Percentiles rank a stretch among this genome's conserved stretches.
phyloP scores from a whole-genome alignment of 169 alveolate genomes.

The Eimeria brunetti region DNA sequence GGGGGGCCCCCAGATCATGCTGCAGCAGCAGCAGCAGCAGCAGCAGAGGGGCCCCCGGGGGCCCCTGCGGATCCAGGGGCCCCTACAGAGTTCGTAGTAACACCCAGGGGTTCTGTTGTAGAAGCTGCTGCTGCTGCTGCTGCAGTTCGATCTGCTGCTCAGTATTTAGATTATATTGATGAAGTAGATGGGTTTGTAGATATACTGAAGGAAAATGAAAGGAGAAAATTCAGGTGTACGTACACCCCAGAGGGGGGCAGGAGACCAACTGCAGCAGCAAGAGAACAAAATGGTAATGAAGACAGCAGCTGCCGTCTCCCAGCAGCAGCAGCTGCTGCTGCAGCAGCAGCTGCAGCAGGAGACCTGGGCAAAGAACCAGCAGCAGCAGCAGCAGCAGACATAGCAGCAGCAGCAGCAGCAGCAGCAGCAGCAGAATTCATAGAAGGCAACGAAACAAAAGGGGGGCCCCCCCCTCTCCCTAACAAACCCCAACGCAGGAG shows the following conservation, averaged over 20 bases:
- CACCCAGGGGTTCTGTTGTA: constrained; percentile 8
- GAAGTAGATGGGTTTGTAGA: constrained; percentile 37
- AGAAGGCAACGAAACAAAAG: background rate
- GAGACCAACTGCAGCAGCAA: background rate
- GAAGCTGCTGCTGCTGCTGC: background rate
- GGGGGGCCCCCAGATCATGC: background rate
- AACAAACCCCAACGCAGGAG: background rate
- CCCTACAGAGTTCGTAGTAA: background rate
- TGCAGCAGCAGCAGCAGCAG: too few species aligned
- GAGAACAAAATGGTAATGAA: background rate
- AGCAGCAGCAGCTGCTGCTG: constrained; percentile 1
- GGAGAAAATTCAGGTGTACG: background rate
- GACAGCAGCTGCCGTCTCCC: background rate
- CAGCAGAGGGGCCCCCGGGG: constrained; percentile 12
- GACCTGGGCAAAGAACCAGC: background rate
- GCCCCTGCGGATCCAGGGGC: constrained; percentile 1
- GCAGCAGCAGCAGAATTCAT: constrained; percentile 21
- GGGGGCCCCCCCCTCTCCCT: background rate
- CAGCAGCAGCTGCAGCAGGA: constrained; percentile 16
- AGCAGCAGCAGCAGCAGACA: constrained; percentile 10
- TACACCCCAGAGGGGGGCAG: constrained; percentile 5
- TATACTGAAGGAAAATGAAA: background rate
- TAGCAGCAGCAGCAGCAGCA: constrained; percentile 6
- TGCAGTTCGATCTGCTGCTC: background rate
- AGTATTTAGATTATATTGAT: background rate